Evolutionary conservation across 352 stramenopile genomes (phyloP).

Genomic region (Phytophthora foliorum): DNA sequence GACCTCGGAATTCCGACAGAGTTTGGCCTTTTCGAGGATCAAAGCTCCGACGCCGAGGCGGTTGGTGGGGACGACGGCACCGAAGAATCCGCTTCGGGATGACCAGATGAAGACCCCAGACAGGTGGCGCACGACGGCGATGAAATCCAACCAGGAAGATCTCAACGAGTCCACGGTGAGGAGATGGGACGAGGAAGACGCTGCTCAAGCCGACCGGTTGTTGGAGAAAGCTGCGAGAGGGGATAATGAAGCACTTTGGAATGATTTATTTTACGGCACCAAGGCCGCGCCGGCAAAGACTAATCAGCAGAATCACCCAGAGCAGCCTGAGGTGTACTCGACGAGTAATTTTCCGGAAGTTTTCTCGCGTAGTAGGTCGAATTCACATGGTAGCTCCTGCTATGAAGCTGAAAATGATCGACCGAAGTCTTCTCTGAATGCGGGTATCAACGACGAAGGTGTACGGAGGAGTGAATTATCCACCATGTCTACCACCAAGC

Average conservation of each 20-base stretch:
- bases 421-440: conserved; percentile 7
- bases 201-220: conserved; percentile 34
- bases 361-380: conserved; percentile 20
- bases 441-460: background rate
- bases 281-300: conserved; percentile 30
- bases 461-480: conserved; percentile 27
- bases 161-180: conserved; percentile 25
- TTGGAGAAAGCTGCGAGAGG: conserved; percentile 35
- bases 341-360: conserved; percentile 35
- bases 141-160: conserved; percentile 37
- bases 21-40: conserved; percentile 33
- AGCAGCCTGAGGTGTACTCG: conserved; percentile 34
- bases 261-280: conserved; percentile 48
- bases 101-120: conserved; percentile 44
- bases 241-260: conserved; percentile 45
- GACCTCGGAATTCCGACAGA: conserved; percentile 26
- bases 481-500: conserved; percentile 8
- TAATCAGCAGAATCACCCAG: conserved; percentile 17
- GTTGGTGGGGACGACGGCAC: conserved; percentile 8
- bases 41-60: conserved; percentile 24
- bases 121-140: conserved; percentile 42
- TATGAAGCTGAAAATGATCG: conserved; percentile 20
- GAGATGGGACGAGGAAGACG: conserved; percentile 38
- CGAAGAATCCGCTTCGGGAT: conserved; percentile 16
- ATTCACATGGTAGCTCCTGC: conserved; percentile 16